These are phyloP conservation scores for Neonectria neomacrospora DNA, from an alignment of 2,329 filamentous ascomycete species.

Conservation along the genomic window DNA sequence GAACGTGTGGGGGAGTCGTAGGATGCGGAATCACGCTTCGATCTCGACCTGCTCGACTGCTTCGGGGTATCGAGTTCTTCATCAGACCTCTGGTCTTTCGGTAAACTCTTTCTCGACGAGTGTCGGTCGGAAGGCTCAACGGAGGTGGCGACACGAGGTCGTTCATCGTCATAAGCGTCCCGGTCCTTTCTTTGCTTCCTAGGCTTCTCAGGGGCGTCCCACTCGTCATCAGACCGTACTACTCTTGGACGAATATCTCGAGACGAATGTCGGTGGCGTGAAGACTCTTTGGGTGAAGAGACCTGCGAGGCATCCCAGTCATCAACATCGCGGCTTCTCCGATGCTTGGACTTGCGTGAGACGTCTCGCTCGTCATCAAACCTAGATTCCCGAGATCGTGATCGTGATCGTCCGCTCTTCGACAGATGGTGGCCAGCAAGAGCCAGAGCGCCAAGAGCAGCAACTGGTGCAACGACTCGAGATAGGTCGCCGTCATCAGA, in stretches of 20 bases:
- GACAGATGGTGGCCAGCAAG: slow-evolving; percentile 12
- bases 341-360: slow-evolving; percentile 4
- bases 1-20: slow-evolving; percentile 49
- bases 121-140: slow-evolving; percentile 27
- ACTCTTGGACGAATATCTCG: slow-evolving; percentile 32
- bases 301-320: slow-evolving; percentile 45
- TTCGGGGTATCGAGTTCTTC: slow-evolving; percentile 47
- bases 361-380: slow-evolving; percentile 11
- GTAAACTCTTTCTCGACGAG: slow-evolving; percentile 21
- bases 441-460: slow-evolving; percentile 35
- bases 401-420: slow-evolving; percentile 13
- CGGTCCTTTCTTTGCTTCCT: slow-evolving; percentile 34
- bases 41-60: slow-evolving; percentile 48
- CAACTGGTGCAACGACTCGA: slow-evolving; percentile 30
- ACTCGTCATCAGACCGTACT: slow-evolving; percentile 36
- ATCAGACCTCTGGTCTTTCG: slow-evolving; percentile 24
- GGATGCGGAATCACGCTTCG: slow-evolving; percentile 47
- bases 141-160: slow-evolving; percentile 25
- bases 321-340: slow-evolving; percentile 31
- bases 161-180: slow-evolving; percentile 30
- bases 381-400: slow-evolving; percentile 18
- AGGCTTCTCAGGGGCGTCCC: slow-evolving; percentile 28
- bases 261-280: slow-evolving; percentile 34
- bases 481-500: slow-evolving; percentile 24
- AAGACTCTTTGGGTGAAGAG: slow-evolving; percentile 30